These are phyloP conservation scores for Torulaspora microellipsoides DNA, from an alignment of 805 yeast species.

Conservation along the genomic window DNA sequence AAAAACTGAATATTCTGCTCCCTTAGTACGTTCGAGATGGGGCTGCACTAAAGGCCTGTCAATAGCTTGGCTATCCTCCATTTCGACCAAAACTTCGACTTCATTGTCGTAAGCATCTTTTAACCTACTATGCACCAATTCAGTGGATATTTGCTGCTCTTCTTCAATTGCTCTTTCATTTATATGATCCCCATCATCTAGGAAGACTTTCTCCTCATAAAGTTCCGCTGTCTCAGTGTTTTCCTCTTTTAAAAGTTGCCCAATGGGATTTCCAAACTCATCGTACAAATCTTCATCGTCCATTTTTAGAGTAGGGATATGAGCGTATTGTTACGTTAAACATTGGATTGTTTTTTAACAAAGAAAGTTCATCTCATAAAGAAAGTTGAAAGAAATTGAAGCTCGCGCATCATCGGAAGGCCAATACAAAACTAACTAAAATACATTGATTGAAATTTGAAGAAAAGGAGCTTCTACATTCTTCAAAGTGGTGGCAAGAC, in stretches of 20 bases:
- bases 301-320: background rate
- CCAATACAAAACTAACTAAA: too few species aligned
- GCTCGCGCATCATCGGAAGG: background rate
- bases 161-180: constrained; percentile 1
- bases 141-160: background rate
- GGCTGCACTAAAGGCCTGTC: constrained; percentile 67
- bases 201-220: background rate
- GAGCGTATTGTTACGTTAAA: too few species aligned
- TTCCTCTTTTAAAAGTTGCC: constrained; percentile 4
- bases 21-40: constrained; percentile 36
- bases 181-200: background rate
- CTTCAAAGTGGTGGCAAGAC: too few species aligned
- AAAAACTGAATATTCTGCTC: constrained; percentile 16
- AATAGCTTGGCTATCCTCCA: constrained; percentile 47
- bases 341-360: too few species aligned
- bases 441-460: too few species aligned
- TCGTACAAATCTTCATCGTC: constrained; percentile 68
- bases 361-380: background rate
- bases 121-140: background rate
- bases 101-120: constrained; percentile 45
- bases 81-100: constrained; percentile 61
- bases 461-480: too few species aligned
- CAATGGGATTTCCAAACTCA: constrained; percentile 45
- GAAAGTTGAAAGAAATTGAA: background rate
- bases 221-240: background rate